A percentile compares a stretch with the other conserved stretches of the same genome.
phyloP scores from a whole-genome alignment of 2,329 filamentous ascomycete species.

The Penicillium janthinellum region DNA sequence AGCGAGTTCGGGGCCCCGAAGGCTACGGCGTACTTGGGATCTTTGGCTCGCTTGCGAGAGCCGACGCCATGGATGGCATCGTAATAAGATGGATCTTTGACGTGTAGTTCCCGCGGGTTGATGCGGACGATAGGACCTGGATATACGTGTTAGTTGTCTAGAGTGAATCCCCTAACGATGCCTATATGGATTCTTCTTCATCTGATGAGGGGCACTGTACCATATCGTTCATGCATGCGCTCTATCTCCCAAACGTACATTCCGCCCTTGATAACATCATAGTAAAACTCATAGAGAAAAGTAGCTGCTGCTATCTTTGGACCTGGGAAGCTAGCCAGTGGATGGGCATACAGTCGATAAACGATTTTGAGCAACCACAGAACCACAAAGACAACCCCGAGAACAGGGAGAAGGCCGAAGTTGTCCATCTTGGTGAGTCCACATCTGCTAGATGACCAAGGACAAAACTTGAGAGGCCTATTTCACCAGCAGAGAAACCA shows the following conservation, averaged over 20 bases:
- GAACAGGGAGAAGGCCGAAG: not conserved
- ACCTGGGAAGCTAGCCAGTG: conserved; percentile 35
- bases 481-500: not conserved
- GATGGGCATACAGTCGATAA: conserved; percentile 29
- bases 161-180: not conserved
- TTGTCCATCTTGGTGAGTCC: conserved; percentile 10
- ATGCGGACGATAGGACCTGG: conserved; percentile 43
- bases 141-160: not conserved
- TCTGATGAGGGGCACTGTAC: conserved; percentile 15
- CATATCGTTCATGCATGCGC: conserved; percentile 40
- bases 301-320: conserved; percentile 37
- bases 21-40: conserved; percentile 20
- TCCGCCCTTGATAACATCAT: conserved; percentile 34
- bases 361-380: conserved; percentile 7
- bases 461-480: not conserved
- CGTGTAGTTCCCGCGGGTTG: conserved; percentile 41
- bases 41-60: conserved; percentile 24
- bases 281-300: conserved; percentile 37
- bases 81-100: conserved; percentile 39
- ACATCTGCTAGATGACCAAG: not conserved
- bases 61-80: conserved; percentile 35
- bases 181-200: not conserved
- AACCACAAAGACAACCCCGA: not conserved
- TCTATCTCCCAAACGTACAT: conserved; percentile 32
- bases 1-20: conserved; percentile 24